Conservation (phyloP, 371 early-diverging fungal species). For the Zychaea mexicana region DNA sequence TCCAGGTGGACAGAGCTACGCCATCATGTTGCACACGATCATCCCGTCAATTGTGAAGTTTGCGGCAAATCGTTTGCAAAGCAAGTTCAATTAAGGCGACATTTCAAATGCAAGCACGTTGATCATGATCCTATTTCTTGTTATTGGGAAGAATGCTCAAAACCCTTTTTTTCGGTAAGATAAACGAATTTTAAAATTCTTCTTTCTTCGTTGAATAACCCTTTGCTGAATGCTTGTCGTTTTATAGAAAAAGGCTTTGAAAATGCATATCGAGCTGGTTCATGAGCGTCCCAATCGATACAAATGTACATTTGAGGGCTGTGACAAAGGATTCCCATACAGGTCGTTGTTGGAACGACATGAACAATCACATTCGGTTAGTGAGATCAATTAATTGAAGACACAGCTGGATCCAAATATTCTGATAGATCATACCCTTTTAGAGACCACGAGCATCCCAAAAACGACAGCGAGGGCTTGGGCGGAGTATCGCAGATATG, state of each 20-base stretch:
- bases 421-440: neutral
- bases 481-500: neutral
- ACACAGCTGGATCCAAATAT: neutral
- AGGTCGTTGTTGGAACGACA: conserved; percentile 61
- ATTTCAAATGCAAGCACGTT: conserved; percentile 45
- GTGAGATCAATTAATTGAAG: neutral
- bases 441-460: conserved; percentile 1
- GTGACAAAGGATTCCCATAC: conserved; percentile 54
- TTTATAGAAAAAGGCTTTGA: conserved; percentile 21
- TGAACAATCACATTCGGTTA: conserved; percentile 30
- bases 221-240: neutral
- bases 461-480: conserved; percentile 8
- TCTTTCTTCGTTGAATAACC: neutral
- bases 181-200: neutral
- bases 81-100: conserved; percentile 34
- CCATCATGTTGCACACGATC: conserved; percentile 51
- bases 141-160: conserved; percentile 48
- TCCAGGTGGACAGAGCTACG: conserved; percentile 65
- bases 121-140: conserved; percentile 32
- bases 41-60: conserved; percentile 48
- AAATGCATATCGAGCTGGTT: conserved; percentile 35
- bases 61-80: conserved; percentile 56
- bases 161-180: conserved; percentile 39
- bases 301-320: conserved; percentile 49
- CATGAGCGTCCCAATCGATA: conserved; percentile 42